A percentile compares a stretch with the other conserved stretches of the same genome.
Conservation (phyloP, 768 basidiomycete species). For the Plicaturopsis crispa region DNA sequence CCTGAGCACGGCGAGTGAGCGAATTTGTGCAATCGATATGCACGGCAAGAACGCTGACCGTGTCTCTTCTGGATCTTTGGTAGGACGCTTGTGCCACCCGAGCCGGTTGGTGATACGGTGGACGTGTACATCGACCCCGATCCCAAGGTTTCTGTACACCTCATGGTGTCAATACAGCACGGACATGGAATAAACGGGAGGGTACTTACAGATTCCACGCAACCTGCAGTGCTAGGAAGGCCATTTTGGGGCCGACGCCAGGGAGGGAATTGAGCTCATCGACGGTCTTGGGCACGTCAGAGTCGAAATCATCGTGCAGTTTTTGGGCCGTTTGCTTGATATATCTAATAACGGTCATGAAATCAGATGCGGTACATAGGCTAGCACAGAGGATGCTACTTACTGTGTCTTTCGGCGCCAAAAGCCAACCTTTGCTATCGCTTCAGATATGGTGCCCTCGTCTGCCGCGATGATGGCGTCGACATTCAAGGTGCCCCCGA, state of each 20-base stretch:
- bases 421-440: constrained; percentile 88
- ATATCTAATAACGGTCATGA: too few relatives aligned
- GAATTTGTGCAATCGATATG: background rate
- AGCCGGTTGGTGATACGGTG: constrained; percentile 92
- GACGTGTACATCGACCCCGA: constrained; percentile 95
- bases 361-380: too few relatives aligned
- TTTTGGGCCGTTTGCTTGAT: constrained; percentile 65
- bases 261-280: constrained; percentile 83
- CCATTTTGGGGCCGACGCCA: constrained; percentile 97
- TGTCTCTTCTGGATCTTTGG: constrained; percentile 43
- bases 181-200: background rate
- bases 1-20: constrained; percentile 14
- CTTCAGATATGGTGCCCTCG: constrained; percentile 53
- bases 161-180: background rate
- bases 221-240: constrained; percentile 73
- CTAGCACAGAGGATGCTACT: constrained; percentile 15
- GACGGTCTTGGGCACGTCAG: constrained; percentile 84
- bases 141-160: constrained; percentile 65
- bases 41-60: background rate
- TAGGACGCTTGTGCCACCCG: constrained; percentile 84
- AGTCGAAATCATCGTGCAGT: constrained; percentile 64
- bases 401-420: constrained; percentile 85
- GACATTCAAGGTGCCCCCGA: constrained; percentile 78
- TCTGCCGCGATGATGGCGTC: constrained; percentile 62
- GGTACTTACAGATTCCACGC: constrained; percentile 73